Evolutionary conservation across 352 stramenopile genomes (phyloP).

Genomic region (Peronospora belbahrii): DNA sequence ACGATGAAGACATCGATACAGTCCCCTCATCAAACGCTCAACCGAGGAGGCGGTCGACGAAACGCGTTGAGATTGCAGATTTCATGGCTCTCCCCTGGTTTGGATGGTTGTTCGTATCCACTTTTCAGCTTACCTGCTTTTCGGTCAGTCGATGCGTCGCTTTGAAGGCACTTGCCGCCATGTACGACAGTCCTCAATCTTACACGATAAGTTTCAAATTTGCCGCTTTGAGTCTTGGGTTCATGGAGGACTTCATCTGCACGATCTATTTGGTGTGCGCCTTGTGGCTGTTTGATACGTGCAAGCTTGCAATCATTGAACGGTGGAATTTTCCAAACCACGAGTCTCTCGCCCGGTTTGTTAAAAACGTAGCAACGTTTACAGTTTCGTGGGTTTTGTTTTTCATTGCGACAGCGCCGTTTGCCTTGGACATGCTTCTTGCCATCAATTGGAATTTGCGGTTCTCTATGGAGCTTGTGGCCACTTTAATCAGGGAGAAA

Average conservation of each 20-base stretch:
- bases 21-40: neutral
- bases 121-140: slow-evolving; percentile 20
- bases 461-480: slow-evolving; percentile 31
- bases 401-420: slow-evolving; percentile 17
- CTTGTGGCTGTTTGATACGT: slow-evolving; percentile 24
- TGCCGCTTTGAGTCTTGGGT: slow-evolving; percentile 12
- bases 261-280: slow-evolving; percentile 17
- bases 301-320: slow-evolving; percentile 1
- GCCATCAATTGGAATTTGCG: slow-evolving; percentile 28
- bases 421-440: slow-evolving; percentile 31
- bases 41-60: neutral
- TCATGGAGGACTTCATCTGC: slow-evolving; percentile 29
- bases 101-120: slow-evolving; percentile 24
- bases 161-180: slow-evolving; percentile 15
- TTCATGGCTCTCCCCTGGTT: slow-evolving; percentile 15
- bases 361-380: slow-evolving; percentile 10
- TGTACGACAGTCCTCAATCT: slow-evolving; percentile 20
- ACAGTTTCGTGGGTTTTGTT: slow-evolving; percentile 23
- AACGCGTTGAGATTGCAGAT: slow-evolving; percentile 1
- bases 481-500: slow-evolving; percentile 18
- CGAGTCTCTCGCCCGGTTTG: neutral
- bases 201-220: slow-evolving; percentile 15
- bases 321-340: neutral
- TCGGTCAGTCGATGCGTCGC: slow-evolving; percentile 15
- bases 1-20: neutral